Conservation (phyloP, 2,329 filamentous ascomycete species). For the Orbilia blumenaviensis region DNA sequence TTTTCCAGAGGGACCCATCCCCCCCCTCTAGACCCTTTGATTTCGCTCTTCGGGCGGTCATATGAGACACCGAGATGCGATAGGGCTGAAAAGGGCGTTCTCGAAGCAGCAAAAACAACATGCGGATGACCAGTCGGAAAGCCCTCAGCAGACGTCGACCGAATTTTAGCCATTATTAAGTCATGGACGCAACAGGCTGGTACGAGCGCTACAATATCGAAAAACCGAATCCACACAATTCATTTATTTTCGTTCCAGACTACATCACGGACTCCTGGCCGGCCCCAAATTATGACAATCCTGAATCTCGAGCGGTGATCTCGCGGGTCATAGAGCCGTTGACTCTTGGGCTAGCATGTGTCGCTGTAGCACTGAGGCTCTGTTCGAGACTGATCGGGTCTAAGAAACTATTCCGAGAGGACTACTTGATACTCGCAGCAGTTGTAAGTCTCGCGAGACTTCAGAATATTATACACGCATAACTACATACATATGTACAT, state of each 20-base stretch:
- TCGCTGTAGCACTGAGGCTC: conserved; percentile 12
- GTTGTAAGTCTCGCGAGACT: conserved; percentile 1
- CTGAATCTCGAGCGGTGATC: conserved; percentile 7
- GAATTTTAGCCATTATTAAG: neutral
- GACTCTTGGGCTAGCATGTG: conserved; percentile 10
- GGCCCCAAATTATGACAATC: conserved; percentile 5
- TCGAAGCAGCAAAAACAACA: neutral
- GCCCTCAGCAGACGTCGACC: neutral
- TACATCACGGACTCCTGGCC: conserved; percentile 24
- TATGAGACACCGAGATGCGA: neutral
- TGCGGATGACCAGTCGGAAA: neutral
- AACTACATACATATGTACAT: too few relatives aligned
- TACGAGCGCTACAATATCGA: conserved; percentile 23
- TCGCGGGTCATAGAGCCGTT: conserved; percentile 17
- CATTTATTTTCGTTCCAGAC: conserved; percentile 17
- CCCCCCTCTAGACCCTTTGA: neutral
- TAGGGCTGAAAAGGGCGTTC: neutral
- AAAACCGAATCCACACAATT: conserved; percentile 16
- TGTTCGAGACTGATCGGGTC: conserved; percentile 16
- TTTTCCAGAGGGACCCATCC: neutral
- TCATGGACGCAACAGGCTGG: conserved; percentile 4
- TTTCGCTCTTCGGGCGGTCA: neutral
- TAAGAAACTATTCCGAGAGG: conserved; percentile 15
- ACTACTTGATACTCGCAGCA: conserved; percentile 17
- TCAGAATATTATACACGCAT: too few relatives aligned